Conservation (phyloP, 768 basidiomycete species). For the Paxillus ammoniavirescens region DNA sequence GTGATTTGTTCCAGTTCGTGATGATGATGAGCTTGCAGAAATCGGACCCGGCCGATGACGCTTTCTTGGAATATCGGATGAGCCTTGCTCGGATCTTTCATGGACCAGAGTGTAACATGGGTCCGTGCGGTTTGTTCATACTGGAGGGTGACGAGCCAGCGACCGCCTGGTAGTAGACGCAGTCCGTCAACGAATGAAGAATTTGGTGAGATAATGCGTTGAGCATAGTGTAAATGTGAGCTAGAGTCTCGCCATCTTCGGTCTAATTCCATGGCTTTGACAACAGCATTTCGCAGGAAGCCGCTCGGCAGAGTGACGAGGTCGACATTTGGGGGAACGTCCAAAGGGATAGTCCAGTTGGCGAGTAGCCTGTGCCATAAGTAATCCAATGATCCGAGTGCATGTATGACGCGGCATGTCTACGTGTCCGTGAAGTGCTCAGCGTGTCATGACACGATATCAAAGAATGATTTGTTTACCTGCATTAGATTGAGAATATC, state of each 20-base stretch:
- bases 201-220: conserved; percentile 33
- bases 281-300: conserved; percentile 40
- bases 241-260: conserved; percentile 45
- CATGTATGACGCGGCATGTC: conserved; percentile 61
- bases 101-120: conserved; percentile 45
- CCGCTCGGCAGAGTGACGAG: conserved; percentile 35
- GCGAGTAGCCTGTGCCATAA: conserved; percentile 48
- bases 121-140: conserved; percentile 34
- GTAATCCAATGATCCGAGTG: conserved; percentile 49
- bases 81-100: conserved; percentile 26
- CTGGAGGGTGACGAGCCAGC: conserved; percentile 48
- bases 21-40: conserved; percentile 31
- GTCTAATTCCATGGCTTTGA: conserved; percentile 48
- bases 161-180: conserved; percentile 45
- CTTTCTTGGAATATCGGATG: conserved; percentile 29
- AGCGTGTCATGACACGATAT: conserved; percentile 7
- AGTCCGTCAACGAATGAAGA: conserved; percentile 43
- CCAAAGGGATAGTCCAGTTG: conserved; percentile 36
- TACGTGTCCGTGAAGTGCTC: conserved; percentile 34
- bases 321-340: conserved; percentile 37
- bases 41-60: conserved; percentile 31
- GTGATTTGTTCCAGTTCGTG: conserved; percentile 16
- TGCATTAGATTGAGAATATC: conserved; percentile 51
- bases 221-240: conserved; percentile 36
- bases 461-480: conserved; percentile 30